Base-by-base conservation (phyloP, 176 grass and related monocot genomes). In the Guadua angustifolia region DNA sequence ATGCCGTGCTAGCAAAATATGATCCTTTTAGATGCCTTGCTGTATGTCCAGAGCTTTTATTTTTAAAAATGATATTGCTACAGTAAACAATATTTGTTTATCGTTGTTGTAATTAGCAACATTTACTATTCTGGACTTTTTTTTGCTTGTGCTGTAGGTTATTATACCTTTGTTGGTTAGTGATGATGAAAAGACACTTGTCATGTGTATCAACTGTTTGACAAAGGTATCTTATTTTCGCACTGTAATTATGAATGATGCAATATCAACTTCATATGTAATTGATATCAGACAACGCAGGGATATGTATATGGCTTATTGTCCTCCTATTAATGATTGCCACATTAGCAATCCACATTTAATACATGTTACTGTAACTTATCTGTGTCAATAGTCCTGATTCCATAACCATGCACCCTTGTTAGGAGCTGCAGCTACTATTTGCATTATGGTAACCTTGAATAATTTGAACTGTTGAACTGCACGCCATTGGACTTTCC, bases 161-260 rank as follows among this genome's bases (percentile, higher is more conserved):
- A 80, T 97, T 82, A 88, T 88, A 39, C 92, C 94, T 80, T 88
- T 97, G 55, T 82, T 97, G 88, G 90, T 91, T 79, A 83, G 50
- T 83, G 92, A 89, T 78, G 92, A 97, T 87, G 94, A 97, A 84
- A 97, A 87, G 92, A 92, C 82, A 52, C 90, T 92, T 80, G 90
- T 94, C 82, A 60, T 87, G 65, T 92, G 86, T 77, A 94, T 92
- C 80, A 97, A 94, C 84, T 97, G 90, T 87, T 92, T 97, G 81
- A 97, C 94, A 75, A 97, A 97, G 94, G 94, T 91, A 92, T 71
- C 17, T 70, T 67, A 71, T 59, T 83, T 74, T 56, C 38, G n/a
- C 50, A 32, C 57, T 86, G 46, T 71, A 22, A 76, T 49, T 73
- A 46, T 74, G 4, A 66, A 25, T 49, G 18, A 0, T 7, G 43